A percentile compares a stretch with the other conserved stretches of the same genome.
Evolutionary conservation across 768 basidiomycete species (phyloP).

Genomic region (Hebeloma cylindrosporum): DNA sequence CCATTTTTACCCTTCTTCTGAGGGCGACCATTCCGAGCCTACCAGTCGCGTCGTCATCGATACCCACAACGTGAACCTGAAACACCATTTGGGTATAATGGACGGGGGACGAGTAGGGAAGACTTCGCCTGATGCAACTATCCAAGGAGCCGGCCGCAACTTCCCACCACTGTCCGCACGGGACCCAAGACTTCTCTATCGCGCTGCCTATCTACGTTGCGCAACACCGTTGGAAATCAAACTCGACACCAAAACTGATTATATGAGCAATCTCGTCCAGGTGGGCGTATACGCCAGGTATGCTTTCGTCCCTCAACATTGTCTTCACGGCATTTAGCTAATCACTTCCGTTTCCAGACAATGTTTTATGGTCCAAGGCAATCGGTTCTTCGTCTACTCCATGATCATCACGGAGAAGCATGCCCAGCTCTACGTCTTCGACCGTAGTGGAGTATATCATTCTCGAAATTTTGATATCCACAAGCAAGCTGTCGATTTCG

Average conservation of each 20-base stretch:
- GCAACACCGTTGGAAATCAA: conserved; percentile 8
- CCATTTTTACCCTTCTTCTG: too few relatives aligned
- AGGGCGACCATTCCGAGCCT: too few relatives aligned
- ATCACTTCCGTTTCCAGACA: too few relatives aligned
- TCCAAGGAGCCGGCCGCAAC: too few relatives aligned
- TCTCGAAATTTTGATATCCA: conserved; percentile 18
- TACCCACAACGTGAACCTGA: too few relatives aligned
- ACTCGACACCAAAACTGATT: not conserved
- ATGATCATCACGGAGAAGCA: conserved; percentile 11
- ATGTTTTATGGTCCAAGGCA: conserved; percentile 19
- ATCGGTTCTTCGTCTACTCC: conserved; percentile 18
- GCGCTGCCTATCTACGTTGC: not conserved
- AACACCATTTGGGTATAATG: too few relatives aligned
- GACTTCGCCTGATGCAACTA: too few relatives aligned
- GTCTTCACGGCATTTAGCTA: not conserved
- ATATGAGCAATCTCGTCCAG: conserved; percentile 3
- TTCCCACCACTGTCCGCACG: too few relatives aligned
- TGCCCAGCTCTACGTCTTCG: conserved; percentile 17
- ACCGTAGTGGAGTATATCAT: conserved; percentile 16
- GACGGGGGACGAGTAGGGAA: too few relatives aligned
- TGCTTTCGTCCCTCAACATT: not conserved
- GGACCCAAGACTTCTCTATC: too few relatives aligned
- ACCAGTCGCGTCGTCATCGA: too few relatives aligned
- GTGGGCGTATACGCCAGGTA: conserved; percentile 16
- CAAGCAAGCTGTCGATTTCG: conserved; percentile 10